A percentile compares a stretch with the other conserved stretches of the same genome.
Evolutionary conservation across 2,329 filamentous ascomycete genomes (phyloP).

Genomic region (Diaporthe capsici): DNA sequence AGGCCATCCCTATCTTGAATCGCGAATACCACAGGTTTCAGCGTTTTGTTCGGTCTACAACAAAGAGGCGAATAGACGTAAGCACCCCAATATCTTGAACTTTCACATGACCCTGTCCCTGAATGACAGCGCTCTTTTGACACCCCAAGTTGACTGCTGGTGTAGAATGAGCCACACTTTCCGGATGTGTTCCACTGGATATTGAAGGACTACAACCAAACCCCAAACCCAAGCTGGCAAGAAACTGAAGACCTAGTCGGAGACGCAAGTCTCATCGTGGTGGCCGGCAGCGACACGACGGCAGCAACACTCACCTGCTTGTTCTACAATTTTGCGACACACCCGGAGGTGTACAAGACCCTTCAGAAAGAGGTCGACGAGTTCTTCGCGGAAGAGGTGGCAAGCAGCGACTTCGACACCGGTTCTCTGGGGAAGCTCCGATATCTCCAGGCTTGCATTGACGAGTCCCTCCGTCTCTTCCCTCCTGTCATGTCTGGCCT

Average conservation of each 20-base stretch:
- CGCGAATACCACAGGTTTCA: slow-evolving; percentile 43
- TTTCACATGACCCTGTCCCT: background rate
- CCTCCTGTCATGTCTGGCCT: slow-evolving; percentile 35
- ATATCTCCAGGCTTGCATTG: slow-evolving; percentile 37
- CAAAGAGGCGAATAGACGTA: slow-evolving; percentile 42
- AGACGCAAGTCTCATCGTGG: slow-evolving; percentile 50
- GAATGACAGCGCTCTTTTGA: background rate
- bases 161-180: slow-evolving; percentile 36
- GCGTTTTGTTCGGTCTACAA: slow-evolving; percentile 42
- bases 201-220: slow-evolving; percentile 46
- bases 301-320: slow-evolving; percentile 43
- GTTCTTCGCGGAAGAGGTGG: slow-evolving; percentile 40
- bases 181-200: slow-evolving; percentile 53
- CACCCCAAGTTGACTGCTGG: background rate
- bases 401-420: slow-evolving; percentile 38
- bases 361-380: slow-evolving; percentile 41
- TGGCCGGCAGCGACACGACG: slow-evolving; percentile 49
- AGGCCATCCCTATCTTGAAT: slow-evolving; percentile 42
- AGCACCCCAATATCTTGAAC: background rate
- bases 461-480: slow-evolving; percentile 37
- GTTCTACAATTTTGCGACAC: slow-evolving; percentile 43
- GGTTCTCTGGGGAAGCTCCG: slow-evolving; percentile 37
- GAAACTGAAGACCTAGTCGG: slow-evolving; percentile 47
- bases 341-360: slow-evolving; percentile 35
- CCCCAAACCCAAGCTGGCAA: slow-evolving; percentile 43